These are phyloP conservation scores for Leptodermis oblonga DNA, from an alignment of 257 asterid genomes.

Conservation along the genomic window DNA sequence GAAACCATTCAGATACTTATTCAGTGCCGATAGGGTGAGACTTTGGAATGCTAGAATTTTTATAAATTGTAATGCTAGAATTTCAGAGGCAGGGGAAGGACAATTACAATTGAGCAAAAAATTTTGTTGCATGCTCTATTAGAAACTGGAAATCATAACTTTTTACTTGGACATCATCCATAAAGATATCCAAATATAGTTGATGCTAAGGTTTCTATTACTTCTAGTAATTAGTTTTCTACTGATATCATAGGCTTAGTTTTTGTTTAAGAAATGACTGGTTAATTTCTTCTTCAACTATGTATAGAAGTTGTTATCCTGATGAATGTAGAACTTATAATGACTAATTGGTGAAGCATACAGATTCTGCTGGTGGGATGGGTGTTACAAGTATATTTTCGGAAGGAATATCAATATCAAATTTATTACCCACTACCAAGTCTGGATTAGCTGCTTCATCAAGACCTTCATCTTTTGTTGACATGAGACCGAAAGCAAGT, in stretches of 20 bases:
- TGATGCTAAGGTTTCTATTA: not conserved
- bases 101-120: not conserved
- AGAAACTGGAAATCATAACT: not conserved
- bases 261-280: not conserved
- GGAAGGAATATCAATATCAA: constrained; percentile 5
- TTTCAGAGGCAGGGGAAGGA: not conserved
- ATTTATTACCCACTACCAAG: not conserved
- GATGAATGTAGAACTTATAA: not conserved
- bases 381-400: constrained; percentile 4
- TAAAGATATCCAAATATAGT: not conserved
- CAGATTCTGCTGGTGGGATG: constrained; percentile 12
- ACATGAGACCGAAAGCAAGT: constrained; percentile 12
- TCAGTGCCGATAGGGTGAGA: constrained; percentile 10
- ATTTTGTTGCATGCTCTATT: not conserved
- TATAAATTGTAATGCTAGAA: not conserved
- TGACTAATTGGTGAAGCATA: constrained; percentile 8
- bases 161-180: not conserved
- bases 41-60: not conserved
- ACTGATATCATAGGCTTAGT: not conserved
- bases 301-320: not conserved
- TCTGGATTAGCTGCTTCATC: constrained; percentile 14
- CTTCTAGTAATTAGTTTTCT: not conserved
- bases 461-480: constrained; percentile 16
- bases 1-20: constrained; percentile 9
- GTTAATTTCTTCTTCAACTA: not conserved